Conservation (phyloP, 257 asterid species). For the Sherardia arvensis region DNA sequence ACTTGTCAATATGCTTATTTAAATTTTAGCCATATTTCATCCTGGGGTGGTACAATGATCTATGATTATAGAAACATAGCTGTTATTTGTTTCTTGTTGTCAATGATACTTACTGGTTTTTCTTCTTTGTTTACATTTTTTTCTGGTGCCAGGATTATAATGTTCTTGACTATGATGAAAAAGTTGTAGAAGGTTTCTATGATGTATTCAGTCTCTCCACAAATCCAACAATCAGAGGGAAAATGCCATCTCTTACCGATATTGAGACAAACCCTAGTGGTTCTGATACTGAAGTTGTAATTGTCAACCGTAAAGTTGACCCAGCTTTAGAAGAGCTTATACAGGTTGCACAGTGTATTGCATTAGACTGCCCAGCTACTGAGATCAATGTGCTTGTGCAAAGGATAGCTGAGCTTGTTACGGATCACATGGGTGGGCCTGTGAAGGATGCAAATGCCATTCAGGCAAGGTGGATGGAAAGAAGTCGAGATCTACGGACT, state of each 20-base stretch:
- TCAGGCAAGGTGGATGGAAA: slow-evolving; percentile 76
- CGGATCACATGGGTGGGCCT: slow-evolving; percentile 86
- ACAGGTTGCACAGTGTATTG: slow-evolving; percentile 78
- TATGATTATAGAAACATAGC: not conserved
- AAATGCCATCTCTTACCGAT: slow-evolving; percentile 89
- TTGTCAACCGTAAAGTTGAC: slow-evolving; percentile 68
- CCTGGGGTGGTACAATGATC: not conserved
- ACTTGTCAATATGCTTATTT: not conserved
- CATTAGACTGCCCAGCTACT: slow-evolving; percentile 59
- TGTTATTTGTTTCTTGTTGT: not conserved
- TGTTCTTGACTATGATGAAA: slow-evolving; percentile 83
- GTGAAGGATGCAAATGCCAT: slow-evolving; percentile 80
- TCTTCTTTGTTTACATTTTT: not conserved
- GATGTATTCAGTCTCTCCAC: slow-evolving; percentile 70
- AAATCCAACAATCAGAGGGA: slow-evolving; percentile 55
- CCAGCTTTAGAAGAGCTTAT: slow-evolving; percentile 84
- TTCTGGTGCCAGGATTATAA: slow-evolving; percentile 55
- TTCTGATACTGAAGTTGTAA: slow-evolving; percentile 73
- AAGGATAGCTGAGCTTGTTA: slow-evolving; percentile 92
- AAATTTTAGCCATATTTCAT: not conserved
- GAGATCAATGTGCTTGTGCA: slow-evolving; percentile 54
- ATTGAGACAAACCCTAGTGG: slow-evolving; percentile 62
- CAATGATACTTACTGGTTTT: not conserved
- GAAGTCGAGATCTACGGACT: slow-evolving; percentile 70
- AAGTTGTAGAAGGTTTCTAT: slow-evolving; percentile 90